Evolutionary conservation across 2,329 filamentous ascomycete species (phyloP), one percentile per base, ranked within the genome.

Genomic region (Trichoderma hamatum): DNA sequence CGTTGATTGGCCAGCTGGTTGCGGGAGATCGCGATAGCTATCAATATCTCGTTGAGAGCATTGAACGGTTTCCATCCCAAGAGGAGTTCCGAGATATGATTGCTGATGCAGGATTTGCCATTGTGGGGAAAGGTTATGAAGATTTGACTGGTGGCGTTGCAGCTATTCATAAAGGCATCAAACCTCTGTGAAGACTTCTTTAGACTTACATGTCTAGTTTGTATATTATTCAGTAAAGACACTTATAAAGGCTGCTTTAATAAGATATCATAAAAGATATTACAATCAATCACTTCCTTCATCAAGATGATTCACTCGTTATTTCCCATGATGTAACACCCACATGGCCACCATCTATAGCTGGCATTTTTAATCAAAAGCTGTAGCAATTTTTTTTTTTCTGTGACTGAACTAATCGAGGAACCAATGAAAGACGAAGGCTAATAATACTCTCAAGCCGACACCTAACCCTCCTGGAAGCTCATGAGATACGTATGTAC

Each of bases 31-130:
- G 95, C 68, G 95, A 96, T 76, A 97, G 93, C 78, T 99, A 99
- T 80, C 96, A 99, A 84, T 99, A 99, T 81, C 85, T 99, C 11
- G 96, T 99, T 11, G 96, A 99, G 85, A 97, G 94, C 80, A 99
- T 99, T 79, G 94, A 97, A 81, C 85, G 88, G 59, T 98, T 98
- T 78, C 96, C 96, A 0, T 90, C 84, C 73, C 96, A 99, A 83
- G 86, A 89, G 64, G 89, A 93, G 73, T 99, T 97, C 77, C 87
- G 90, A 72, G 85, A 88, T 39, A 94, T 97, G 92, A 96, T 97
- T 76, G 80, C 87, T 73, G 87, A 90, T 30, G 95, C 93, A 3
- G 95, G 95, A 1, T 99, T 99, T 77, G 83, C 92, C 72, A 89
- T 97, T 54, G 93, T 92, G 1, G 94, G 92, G 1, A 81, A 88